phyloP scores from a whole-genome alignment of 352 stramenopile species.

The Thalassiosira hispida region DNA sequence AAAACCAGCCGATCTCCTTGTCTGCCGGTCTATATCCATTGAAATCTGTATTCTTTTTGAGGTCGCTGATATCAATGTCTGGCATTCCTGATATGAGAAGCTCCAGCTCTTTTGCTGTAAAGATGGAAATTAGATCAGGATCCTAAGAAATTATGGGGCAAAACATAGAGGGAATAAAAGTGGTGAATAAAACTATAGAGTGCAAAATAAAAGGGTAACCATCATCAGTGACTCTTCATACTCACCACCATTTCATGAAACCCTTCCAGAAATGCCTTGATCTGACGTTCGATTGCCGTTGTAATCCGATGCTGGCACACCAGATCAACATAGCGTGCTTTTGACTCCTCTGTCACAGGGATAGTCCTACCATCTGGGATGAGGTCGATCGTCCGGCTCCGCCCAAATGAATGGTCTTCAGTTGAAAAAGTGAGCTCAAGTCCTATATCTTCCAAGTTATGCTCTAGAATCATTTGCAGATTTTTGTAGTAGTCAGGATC shows the following conservation, averaged over 20 bases:
- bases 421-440: conserved; percentile 88
- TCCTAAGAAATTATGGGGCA: conserved; percentile 92
- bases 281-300: conserved; percentile 90
- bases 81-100: conserved; percentile 97
- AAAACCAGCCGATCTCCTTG: conserved; percentile 95
- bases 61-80: conserved; percentile 95
- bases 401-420: conserved; percentile 85
- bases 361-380: conserved; percentile 94
- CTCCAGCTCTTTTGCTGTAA: conserved; percentile 96
- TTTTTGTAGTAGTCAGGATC: conserved; percentile 94
- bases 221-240: no score
- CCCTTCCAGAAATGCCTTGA: conserved; percentile 92
- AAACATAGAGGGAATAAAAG: conserved; percentile 97
- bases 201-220: no score
- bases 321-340: conserved; percentile 95
- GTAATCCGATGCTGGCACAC: conserved; percentile 99
- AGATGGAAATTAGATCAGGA: conserved; percentile 91
- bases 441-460: conserved; percentile 87
- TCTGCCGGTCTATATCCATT: conserved; percentile 88
- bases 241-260: conserved; percentile 97
- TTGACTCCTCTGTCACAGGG: conserved; percentile 95
- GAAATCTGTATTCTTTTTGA: conserved; percentile 97
- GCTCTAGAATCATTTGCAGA: conserved; percentile 87
- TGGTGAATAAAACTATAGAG: no score
- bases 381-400: conserved; percentile 91